A percentile compares a stretch with the other conserved stretches of the same genome.
These are phyloP conservation scores for Eragrostis nindensis DNA, from an alignment of 176 grass and related monocot species.

Conservation along the genomic window DNA sequence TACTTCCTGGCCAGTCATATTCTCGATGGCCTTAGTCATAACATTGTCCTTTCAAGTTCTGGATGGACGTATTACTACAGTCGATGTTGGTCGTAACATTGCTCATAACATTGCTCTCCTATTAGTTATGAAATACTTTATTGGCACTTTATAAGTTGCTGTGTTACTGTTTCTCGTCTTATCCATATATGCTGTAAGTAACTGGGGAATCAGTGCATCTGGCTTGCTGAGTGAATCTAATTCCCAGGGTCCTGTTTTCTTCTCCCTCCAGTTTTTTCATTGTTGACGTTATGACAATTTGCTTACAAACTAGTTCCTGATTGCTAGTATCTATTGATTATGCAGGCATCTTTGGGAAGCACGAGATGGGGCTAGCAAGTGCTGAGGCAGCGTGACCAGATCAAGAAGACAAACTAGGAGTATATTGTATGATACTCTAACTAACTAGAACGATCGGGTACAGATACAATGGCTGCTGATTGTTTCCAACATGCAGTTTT, in stretches of 20 bases:
- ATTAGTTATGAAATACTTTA: conserved; percentile 1
- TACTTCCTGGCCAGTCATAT: conserved; percentile 35
- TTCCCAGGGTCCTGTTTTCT: conserved; percentile 19
- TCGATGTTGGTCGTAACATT: too few relatives aligned
- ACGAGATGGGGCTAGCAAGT: conserved; percentile 45
- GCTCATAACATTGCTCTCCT: not conserved
- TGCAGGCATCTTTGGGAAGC: conserved; percentile 45
- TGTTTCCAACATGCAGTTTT: conserved; percentile 27
- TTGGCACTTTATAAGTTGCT: conserved; percentile 1
- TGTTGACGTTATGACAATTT: not conserved
- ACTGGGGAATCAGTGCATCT: conserved; percentile 25
- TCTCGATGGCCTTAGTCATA: conserved; percentile 1
- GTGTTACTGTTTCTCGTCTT: not conserved
- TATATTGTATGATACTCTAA: conserved; percentile 25
- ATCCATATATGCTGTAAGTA: conserved; percentile 4
- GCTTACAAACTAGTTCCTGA: not conserved
- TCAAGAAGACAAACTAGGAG: conserved; percentile 32
- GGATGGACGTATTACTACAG: not conserved
- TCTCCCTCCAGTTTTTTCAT: not conserved
- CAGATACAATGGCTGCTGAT: conserved; percentile 27
- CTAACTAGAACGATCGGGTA: conserved; percentile 20
- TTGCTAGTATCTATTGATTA: not conserved
- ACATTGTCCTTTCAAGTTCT: not conserved
- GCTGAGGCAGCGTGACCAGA: conserved; percentile 27
- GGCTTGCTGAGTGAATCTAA: conserved; percentile 19